These are phyloP conservation scores for Pulveroboletus sp. DNA, from an alignment of 768 basidiomycete genomes.

Conservation along the genomic window DNA sequence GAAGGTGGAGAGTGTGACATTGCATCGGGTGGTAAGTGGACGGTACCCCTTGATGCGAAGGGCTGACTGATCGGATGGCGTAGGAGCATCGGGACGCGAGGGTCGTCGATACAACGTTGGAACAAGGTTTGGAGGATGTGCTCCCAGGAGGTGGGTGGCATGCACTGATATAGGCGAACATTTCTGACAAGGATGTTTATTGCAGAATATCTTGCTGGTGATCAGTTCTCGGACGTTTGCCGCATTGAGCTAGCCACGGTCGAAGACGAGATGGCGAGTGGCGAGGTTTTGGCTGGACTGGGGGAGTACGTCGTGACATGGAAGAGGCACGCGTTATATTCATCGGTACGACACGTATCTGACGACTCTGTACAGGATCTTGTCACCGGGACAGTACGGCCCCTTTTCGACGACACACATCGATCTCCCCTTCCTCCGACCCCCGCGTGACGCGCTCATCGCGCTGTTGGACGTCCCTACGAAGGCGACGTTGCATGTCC, in stretches of 20 bases:
- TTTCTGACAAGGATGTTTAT: not conserved
- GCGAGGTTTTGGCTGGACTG: conserved; percentile 41
- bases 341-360: not conserved
- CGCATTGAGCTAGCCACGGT: conserved; percentile 44
- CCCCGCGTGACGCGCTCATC: conserved; percentile 58
- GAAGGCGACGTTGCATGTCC: conserved; percentile 58
- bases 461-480: conserved; percentile 65
- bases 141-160: conserved; percentile 44
- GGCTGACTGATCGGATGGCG: not conserved
- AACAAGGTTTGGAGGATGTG: conserved; percentile 38
- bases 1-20: conserved; percentile 45
- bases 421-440: conserved; percentile 57
- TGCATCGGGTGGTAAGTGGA: conserved; percentile 46
- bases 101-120: conserved; percentile 52
- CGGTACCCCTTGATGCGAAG: not conserved
- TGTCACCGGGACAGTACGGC: conserved; percentile 42
- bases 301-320: conserved; percentile 61
- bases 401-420: conserved; percentile 46
- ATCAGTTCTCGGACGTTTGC: conserved; percentile 57
- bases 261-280: conserved; percentile 35
- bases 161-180: not conserved
- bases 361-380: conserved; percentile 36
- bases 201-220: conserved; percentile 60
- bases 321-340: conserved; percentile 47
- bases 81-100: conserved; percentile 45